Base-by-base conservation (phyloP, 1,139 yeast species). In the Hyphopichia khmerensis region DNA sequence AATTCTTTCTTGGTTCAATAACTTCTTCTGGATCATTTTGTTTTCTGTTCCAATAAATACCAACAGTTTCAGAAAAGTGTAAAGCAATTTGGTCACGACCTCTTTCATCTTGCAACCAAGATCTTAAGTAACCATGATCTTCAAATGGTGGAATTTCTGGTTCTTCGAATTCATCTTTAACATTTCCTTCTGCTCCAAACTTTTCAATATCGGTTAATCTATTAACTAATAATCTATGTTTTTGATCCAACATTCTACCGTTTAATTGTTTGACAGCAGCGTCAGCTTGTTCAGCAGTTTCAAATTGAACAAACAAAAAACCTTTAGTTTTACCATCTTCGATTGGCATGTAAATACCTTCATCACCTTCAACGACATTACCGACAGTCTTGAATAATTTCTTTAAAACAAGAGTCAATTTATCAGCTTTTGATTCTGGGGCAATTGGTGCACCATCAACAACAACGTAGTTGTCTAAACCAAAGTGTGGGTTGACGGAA, bases 401-500 rank as follows among this genome's bases (percentile, higher is more conserved):
- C 57, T 79, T 80, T 58, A 95, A 77, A 41, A 95, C 98, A 62
- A 88, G 91, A 56, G 84, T 79, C 60, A 95, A 79, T 43, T 87
- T 83, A 38, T 90, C 87, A 36, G 84, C 88, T 68, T 95, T 95
- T 43, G 89, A 66, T 60, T 86, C 96, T 43, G 97, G 96, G 19
- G 96, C 96, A 50, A 89, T 75, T 51, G 99, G 99, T 6, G 96
- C 93, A 38, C 99, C 99, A 63, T 90, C 98, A 41, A 90, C 86
- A 24, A 93, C 88, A 45, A 93, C 82, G 60, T 82, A 91, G 57
- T 80, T 80, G 58, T 89, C 96, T 45, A 88, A 75, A 33, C 84
- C 82, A 50, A 77, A 69, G 48, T 80, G 82, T 36, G 71, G 66
- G 44, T 78, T 75, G 43, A 87, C 83, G 31, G 80, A 69, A 64